Base-by-base conservation (phyloP, 306 rosid species). In the Herpetospermum pedunculosum region DNA sequence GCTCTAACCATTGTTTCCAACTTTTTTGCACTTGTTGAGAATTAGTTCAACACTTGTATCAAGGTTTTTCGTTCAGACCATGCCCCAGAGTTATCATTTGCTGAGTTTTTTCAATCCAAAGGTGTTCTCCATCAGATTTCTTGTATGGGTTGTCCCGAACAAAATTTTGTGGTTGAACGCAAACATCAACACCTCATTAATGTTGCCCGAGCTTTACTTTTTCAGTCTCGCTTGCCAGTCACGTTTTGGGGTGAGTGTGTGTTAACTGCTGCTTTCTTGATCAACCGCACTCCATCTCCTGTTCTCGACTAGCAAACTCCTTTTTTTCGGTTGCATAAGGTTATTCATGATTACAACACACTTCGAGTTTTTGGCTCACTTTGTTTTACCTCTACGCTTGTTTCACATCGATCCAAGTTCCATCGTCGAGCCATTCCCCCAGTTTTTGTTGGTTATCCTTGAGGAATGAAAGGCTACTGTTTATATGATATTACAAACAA, bases 1-100 rank as follows among this genome's bases (percentile, higher is more conserved):
- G 52, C 2, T 1, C 0, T 1, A 1, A 5, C 4, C 0, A 4
- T 5, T 0, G 1, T 47, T 4, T 8, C 52, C 0, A 0, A 0
- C 1, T 47, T 47, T 47, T 47, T 47, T 1, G 0, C 7, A 0
- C 1, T 15, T 0, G 4, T 47, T 0, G 8, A 47, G 0, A 16
- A 1, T 4, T 8, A 47, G 5, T 47, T 15, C 5, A 8, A 1
- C 0, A 0, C 2, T 0, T 0, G 2, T 4, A 1, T 16, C 0
- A 47, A 47, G 8, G 0, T 4, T 0, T 47, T 47, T 5, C 2
- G 52, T 14, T 47, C 8, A 0, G 21, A 16, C 0, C 15, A 47
- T 47, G 52, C 52, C 2, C 52, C 21, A 0, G 8, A 47, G 16
- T 4, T 47, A 16, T 1, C 21, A 0, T 47, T 16, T 2, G 16